Percentiles rank a stretch among this genome's conserved stretches.
These are phyloP conservation scores for Podaxis sp. DNA, from an alignment of 768 basidiomycete species.

Conservation along the genomic window DNA sequence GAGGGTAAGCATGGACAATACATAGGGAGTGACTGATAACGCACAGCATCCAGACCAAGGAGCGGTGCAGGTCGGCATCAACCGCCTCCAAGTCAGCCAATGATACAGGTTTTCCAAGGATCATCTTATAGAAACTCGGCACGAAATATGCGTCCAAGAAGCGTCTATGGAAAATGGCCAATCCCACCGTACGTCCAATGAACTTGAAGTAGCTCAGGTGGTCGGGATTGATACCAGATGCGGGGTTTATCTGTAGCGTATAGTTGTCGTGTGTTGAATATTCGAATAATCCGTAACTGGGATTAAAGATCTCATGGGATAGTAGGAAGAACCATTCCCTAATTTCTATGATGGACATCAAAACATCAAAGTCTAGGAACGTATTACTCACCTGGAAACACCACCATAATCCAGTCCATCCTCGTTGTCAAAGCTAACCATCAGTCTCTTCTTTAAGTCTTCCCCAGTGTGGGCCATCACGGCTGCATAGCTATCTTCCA, in stretches of 20 bases:
- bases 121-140: conserved; percentile 79
- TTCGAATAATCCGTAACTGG: conserved; percentile 79
- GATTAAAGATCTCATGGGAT: conserved; percentile 82
- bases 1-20: neutral
- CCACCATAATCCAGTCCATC: conserved; percentile 81
- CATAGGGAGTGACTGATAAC: conserved; percentile 21
- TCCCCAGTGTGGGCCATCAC: conserved; percentile 79
- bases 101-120: conserved; percentile 58
- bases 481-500: conserved; percentile 85
- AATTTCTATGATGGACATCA: conserved; percentile 15
- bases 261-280: conserved; percentile 82
- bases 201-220: conserved; percentile 83
- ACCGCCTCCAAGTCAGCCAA: conserved; percentile 69
- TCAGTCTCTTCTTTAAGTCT: conserved; percentile 67
- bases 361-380: neutral
- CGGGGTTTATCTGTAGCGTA: conserved; percentile 78
- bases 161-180: conserved; percentile 75
- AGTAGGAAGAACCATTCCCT: conserved; percentile 89
- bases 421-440: conserved; percentile 78
- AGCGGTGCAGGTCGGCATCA: conserved; percentile 67
- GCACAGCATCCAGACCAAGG: conserved; percentile 75
- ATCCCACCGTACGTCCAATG: conserved; percentile 70
- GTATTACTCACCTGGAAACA: conserved; percentile 56
- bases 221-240: conserved; percentile 74
- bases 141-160: conserved; percentile 84